Conservation (phyloP, 2,329 filamentous ascomycete genomes). For the Xylariaceae sp. region DNA sequence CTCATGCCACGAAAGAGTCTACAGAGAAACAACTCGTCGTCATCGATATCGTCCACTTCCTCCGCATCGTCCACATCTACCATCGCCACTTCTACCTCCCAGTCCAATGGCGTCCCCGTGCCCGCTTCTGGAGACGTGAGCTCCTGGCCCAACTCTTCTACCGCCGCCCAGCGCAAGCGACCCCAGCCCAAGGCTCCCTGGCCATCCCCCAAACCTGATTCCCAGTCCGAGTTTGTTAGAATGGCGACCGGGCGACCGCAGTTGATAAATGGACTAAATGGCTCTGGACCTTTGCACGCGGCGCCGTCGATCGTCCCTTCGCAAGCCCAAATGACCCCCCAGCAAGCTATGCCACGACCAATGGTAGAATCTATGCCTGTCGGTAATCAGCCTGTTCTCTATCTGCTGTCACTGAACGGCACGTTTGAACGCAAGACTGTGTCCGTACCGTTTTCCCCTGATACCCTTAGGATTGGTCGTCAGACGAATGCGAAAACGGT, state of each 20-base stretch:
- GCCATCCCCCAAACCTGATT: slow-evolving; percentile 56
- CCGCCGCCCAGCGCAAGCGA: slow-evolving; percentile 54
- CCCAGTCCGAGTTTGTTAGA: slow-evolving; percentile 55
- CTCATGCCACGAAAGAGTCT: slow-evolving; percentile 88
- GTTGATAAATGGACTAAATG: slow-evolving; percentile 53
- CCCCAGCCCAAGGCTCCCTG: slow-evolving; percentile 59
- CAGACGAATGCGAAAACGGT: slow-evolving; percentile 98
- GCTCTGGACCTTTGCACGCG: slow-evolving; percentile 48
- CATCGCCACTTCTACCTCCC: slow-evolving; percentile 65
- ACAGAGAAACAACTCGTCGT: slow-evolving; percentile 89
- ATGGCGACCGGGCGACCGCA: slow-evolving; percentile 47
- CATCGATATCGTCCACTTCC: slow-evolving; percentile 75
- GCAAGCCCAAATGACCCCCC: slow-evolving; percentile 48
- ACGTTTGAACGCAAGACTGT: slow-evolving; percentile 98
- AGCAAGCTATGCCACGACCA: slow-evolving; percentile 66
- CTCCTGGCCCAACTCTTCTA: slow-evolving; percentile 57
- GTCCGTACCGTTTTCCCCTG: slow-evolving; percentile 89
- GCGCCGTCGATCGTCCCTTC: slow-evolving; percentile 48
- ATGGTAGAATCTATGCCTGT: slow-evolving; percentile 66
- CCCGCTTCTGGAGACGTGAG: slow-evolving; percentile 54
- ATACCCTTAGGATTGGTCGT: slow-evolving; percentile 90
- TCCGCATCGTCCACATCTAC: slow-evolving; percentile 69
- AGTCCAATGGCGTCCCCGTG: slow-evolving; percentile 63
- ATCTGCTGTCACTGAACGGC: slow-evolving; percentile 88
- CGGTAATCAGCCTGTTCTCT: slow-evolving; percentile 78